Evolutionary conservation across 257 asterid species (phyloP).

Genomic region (Jacaranda mimosifolia): DNA sequence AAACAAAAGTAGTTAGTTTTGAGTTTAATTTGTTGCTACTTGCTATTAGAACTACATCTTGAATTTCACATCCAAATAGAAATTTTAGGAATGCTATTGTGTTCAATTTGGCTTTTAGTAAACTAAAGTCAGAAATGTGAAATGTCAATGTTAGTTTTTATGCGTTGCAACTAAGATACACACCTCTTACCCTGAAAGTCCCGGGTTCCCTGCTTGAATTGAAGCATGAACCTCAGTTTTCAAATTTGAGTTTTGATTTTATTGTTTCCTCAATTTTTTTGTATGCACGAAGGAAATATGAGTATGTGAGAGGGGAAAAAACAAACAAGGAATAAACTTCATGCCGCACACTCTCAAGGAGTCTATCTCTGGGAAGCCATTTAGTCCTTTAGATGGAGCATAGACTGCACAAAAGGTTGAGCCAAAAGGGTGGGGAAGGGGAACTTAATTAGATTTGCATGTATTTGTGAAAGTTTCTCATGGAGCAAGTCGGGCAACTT

Average conservation of each 20-base stretch:
- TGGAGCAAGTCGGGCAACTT: slow-evolving; percentile 18
- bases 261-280: background rate
- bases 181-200: background rate
- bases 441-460: background rate
- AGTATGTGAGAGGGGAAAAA: background rate
- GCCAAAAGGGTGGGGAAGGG: background rate
- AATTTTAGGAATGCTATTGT: slow-evolving; percentile 19
- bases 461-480: slow-evolving; percentile 16
- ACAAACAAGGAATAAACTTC: background rate
- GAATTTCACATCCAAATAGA: background rate
- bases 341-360: background rate
- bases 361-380: background rate
- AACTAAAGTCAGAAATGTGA: background rate
- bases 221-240: background rate
- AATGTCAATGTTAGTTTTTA: background rate
- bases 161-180: background rate
- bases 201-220: background rate
- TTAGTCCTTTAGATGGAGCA: background rate
- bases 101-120: slow-evolving; percentile 3
- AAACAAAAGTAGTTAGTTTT: background rate
- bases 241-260: background rate
- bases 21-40: background rate
- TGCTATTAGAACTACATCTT: background rate
- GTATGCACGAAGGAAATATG: background rate
- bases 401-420: background rate